Percentiles rank a stretch among this genome's conserved stretches.
Evolutionary conservation across 2,329 filamentous ascomycete genomes (phyloP).

Genomic region (Calonectria naviculata): DNA sequence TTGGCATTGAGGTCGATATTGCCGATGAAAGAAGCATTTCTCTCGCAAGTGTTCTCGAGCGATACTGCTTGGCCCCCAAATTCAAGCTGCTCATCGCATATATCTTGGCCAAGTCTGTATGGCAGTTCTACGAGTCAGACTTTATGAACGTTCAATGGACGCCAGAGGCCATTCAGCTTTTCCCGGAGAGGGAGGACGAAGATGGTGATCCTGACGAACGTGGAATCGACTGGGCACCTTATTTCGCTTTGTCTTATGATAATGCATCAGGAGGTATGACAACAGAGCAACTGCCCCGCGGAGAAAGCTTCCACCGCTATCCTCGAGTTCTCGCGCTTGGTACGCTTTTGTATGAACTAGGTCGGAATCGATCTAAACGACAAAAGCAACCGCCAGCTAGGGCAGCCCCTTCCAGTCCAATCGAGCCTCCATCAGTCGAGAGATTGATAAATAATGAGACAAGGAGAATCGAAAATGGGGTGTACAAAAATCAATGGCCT

Average conservation of each 20-base stretch:
- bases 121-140: conserved; percentile 28
- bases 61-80: not conserved
- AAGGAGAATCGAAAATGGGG: not conserved
- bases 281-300: not conserved
- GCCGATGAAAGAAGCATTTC: conserved; percentile 14
- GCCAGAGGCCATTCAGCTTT: conserved; percentile 14
- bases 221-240: not conserved
- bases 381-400: not conserved
- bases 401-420: not conserved
- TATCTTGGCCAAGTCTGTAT: conserved; percentile 20
- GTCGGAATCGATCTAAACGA: not conserved
- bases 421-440: not conserved
- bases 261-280: not conserved
- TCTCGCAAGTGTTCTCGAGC: conserved; percentile 8
- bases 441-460: not conserved
- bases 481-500: not conserved
- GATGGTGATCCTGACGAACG: not conserved
- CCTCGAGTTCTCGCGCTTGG: conserved; percentile 15
- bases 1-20: conserved; percentile 6
- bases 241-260: not conserved
- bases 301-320: not conserved
- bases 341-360: not conserved
- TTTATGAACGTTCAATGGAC: conserved; percentile 23
- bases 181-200: conserved; percentile 9
- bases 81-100: conserved; percentile 19